Base-by-base conservation (phyloP, 2,329 filamentous ascomycete genomes). In the Sarocladiaceae sp. region DNA sequence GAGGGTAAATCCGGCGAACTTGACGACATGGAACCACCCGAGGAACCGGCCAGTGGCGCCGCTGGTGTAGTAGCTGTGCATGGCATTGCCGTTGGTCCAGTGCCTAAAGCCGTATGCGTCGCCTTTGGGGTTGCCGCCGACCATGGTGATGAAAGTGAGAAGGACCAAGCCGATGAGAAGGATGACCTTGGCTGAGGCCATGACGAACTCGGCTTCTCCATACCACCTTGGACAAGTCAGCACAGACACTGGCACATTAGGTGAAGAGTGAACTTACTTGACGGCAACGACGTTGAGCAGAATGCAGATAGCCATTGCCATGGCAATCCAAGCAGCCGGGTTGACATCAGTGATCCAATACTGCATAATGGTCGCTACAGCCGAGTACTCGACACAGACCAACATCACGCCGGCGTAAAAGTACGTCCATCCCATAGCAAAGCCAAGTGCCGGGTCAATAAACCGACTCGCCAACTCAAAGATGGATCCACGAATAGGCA, bases 1-100 rank as follows among this genome's bases (percentile, higher is more conserved):
- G 49, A 85, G 77, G 27, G 79, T 82, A 65, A 86, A 86, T 43
- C 74, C 76, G 4, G 83, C 83, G 53, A 80, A 78, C 50, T 86
- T 82, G 24, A 88, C 62, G 50, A 65, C 64, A 45, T 58, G 60
- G 58, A 61, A 66, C 51, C 57, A 83, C 1, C 82, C 82, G 1
- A 83, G 65, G 57, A 82, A 85, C 18, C 72, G 69, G 16, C 82
- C 82, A 0, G 78, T 67, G 34, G 69, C 61, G 3, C 80, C 82
- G 3, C 51, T 50, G 3, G 54, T 50, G 31, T 64, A 58, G 42
- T 66, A 66, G 20, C 53, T 47, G 26, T 57, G 55, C 55, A 67
- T 62, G 21, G 56, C 54, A 43, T 56, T 55, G 20, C 58, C 60
- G 3, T 49, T 48, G n/a, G 54, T 55, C 65, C 76, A 80, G 58